Evolutionary conservation across 2,329 filamentous ascomycete genomes (phyloP), one percentile per base, ranked within the genome.

Genomic region (Clarireedia hainanense): DNA sequence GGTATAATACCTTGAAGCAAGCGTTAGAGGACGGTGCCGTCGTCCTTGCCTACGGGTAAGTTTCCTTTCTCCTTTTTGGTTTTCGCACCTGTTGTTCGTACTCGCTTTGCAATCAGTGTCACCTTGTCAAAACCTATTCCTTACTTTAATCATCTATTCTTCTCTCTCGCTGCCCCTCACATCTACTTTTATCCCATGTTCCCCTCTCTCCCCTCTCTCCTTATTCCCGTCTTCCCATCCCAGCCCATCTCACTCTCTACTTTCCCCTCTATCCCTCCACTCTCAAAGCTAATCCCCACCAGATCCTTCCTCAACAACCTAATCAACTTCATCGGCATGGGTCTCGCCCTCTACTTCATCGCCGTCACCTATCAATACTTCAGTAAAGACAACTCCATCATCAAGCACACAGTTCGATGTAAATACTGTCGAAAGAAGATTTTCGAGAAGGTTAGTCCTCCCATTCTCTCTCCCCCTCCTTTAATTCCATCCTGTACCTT

Each of bases 11-110:
- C 1, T 73, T 88, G 6, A 73, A 80, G 45, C 83, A 86, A 65
- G 87, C 86, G 2, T 76, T 84, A 58, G 78, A 81, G 4, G 86
- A 90, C 61, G 86, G 86, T 1, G 86, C 86, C 1, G 79, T 89
- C 0, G 80, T 89, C 20, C 76, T 89, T 73, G 84, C 85, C 0
- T 89, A 87, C 60, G 86, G 86, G 77, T 84, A 65, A 50, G 76
- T 69, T 50, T 34, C n/a, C 9, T 47, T 26, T 53, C 42, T 36
- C 34, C 30, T 23, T 30, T 17, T 7, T 45, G 27, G 5, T 40
- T 52, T n/a, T 6, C 14, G 12, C 46, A 12, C 5, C 6, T 10
- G 7, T 4, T 10, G 9, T 50, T 15, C 6, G 10, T n/a, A 24
- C 10, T n/a, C 7, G 9, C 17, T 39, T 36, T 20, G 7, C 6